Evolutionary conservation across 2,329 filamentous ascomycete genomes (phyloP).

Genomic region (Alternaria longipes): DNA sequence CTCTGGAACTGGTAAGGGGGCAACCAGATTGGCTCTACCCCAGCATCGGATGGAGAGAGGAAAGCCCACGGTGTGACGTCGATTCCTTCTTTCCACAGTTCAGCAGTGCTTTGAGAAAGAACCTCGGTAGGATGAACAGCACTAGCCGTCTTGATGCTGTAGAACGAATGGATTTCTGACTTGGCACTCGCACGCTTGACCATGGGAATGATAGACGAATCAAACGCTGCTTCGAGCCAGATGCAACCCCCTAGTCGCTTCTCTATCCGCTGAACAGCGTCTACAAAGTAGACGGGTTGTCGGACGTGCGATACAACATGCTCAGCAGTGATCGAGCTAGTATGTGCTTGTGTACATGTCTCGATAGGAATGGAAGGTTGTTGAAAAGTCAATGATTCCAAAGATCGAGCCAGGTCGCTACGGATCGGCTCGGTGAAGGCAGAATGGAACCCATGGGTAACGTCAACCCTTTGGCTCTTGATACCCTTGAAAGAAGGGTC

Average conservation of each 20-base stretch:
- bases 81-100: conserved; percentile 55
- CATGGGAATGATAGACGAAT: conserved; percentile 41
- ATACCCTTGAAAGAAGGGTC: conserved; percentile 6
- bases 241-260: conserved; percentile 30
- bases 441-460: conserved; percentile 45
- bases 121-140: conserved; percentile 9
- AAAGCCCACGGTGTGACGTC: conserved; percentile 53
- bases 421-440: conserved; percentile 40
- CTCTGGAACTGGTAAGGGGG: conserved; percentile 42
- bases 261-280: conserved; percentile 55
- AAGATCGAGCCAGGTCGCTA: conserved; percentile 17
- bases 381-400: conserved; percentile 6
- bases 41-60: conserved; percentile 43
- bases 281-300: conserved; percentile 56
- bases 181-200: conserved; percentile 34
- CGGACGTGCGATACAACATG: conserved; percentile 51
- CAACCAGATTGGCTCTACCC: conserved; percentile 30
- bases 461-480: conserved; percentile 33
- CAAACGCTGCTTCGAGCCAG: conserved; percentile 36
- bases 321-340: neutral
- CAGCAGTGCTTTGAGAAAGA: conserved; percentile 40
- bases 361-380: conserved; percentile 15
- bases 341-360: conserved; percentile 6
- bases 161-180: conserved; percentile 9
- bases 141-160: conserved; percentile 15